Percentiles rank a stretch among this genome's conserved stretches.
Conservation (phyloP, 768 basidiomycete genomes). For the Mycena venus region DNA sequence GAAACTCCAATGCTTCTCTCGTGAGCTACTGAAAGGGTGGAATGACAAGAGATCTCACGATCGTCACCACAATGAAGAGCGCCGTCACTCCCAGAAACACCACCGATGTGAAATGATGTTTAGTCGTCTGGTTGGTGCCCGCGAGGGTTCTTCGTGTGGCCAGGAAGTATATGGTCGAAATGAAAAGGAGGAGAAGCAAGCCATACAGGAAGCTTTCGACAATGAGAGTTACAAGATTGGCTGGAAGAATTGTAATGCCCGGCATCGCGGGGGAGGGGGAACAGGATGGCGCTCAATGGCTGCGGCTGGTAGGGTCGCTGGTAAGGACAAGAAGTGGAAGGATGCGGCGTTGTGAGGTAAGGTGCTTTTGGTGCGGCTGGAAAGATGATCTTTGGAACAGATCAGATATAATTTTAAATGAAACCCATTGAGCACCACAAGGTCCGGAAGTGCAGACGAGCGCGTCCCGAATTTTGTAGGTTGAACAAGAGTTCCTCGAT, state of each 20-base stretch:
- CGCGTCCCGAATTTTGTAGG: no score
- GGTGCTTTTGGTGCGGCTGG: background rate
- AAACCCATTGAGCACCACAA: background rate
- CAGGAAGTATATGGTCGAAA: conserved; percentile 9
- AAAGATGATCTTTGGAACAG: background rate
- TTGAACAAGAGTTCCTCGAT: no score
- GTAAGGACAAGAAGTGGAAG: background rate
- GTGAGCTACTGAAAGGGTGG: background rate
- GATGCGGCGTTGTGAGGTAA: background rate
- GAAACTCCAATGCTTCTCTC: conserved; percentile 23
- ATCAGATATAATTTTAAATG: background rate
- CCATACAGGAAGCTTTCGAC: conserved; percentile 29
- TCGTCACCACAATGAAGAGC: conserved; percentile 12
- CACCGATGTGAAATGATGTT: background rate
- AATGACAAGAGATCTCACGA: background rate
- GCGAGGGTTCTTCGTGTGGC: conserved; percentile 14
- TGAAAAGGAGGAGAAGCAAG: conserved; percentile 22
- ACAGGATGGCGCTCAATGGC: background rate
- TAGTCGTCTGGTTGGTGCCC: background rate
- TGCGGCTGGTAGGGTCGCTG: background rate
- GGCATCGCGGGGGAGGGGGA: background rate
- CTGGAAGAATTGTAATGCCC: conserved; percentile 13
- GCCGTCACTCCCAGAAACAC: conserved; percentile 1
- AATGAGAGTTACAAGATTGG: conserved; percentile 23
- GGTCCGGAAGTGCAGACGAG: background rate